These are phyloP conservation scores for Porodaedalea pini DNA, from an alignment of 1,284 basidiomycete species.

Conservation along the genomic window DNA sequence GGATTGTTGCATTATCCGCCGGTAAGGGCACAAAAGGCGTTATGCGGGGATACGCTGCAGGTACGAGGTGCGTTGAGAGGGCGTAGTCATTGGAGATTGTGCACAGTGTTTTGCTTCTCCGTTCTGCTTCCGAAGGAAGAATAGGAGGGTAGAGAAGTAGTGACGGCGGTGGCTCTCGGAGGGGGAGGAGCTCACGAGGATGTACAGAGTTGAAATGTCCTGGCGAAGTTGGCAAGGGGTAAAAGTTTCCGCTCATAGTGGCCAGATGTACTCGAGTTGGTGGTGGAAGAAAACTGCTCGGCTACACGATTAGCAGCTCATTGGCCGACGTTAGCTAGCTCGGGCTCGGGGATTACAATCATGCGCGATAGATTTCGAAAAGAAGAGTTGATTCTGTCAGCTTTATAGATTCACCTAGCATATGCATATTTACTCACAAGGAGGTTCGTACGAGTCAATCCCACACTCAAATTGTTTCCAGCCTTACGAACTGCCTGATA, in stretches of 20 bases:
- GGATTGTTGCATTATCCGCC: not conserved
- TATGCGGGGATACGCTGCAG: constrained; percentile 63
- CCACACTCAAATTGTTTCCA: no score
- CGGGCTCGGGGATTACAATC: no score
- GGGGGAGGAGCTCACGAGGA: constrained; percentile 6
- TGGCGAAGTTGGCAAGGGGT: not conserved
- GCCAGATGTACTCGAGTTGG: no score
- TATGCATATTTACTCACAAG: no score
- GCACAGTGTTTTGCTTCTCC: not conserved
- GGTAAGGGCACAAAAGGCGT: constrained; percentile 45
- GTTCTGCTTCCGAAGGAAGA: constrained; percentile 1
- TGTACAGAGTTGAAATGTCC: not conserved
- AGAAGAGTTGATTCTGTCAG: no score
- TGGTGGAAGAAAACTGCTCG: no score
- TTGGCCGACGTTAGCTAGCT: no score
- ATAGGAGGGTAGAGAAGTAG: constrained; percentile 13
- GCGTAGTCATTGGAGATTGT: constrained; percentile 3
- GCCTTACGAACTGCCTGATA: no score
- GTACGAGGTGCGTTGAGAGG: constrained; percentile 67
- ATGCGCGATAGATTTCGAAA: no score
- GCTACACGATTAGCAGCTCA: no score
- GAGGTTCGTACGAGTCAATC: no score
- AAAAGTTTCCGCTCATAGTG: not conserved
- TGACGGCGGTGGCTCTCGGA: constrained; percentile 3
- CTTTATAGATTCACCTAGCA: no score